Evolutionary conservation across 352 stramenopile genomes (phyloP), one percentile per base, ranked within the genome.

Genomic region (Globisporangium mamillatum): DNA sequence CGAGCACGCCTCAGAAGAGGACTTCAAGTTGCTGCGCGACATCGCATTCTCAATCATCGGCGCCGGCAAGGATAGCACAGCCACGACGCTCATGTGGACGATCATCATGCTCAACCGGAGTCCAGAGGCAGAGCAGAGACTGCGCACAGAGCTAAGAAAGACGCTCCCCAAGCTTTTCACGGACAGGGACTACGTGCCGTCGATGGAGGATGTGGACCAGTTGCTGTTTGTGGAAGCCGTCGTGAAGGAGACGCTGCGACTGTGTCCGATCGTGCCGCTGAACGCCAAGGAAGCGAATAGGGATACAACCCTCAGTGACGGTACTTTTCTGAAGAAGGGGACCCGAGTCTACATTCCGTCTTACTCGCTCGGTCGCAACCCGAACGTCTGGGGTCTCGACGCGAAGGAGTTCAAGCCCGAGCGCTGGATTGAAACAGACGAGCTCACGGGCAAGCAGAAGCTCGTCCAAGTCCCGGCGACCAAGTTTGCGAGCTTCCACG

Each of bases 181-280:
- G 59, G 53, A 9, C 24, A 27, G 12, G 16, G 36, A 65, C 18
- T 44, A 61, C 22, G 20, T 73, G 12, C 60, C 67, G 12, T 71
- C 66, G 12, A 34, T 57, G 6, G 77, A 83, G 29, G 38, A 80
- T 5, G 32, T 65, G 24, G 69, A 77, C 54, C 55, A 81, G 16
- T 69, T 93, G 12, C 73, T 81, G 44, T 95, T 90, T 55, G 63
- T 92, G 1, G 75, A 86, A 44, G 86, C 79, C 5, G 79, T 80
- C 7, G 72, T 93, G 6, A 74, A 72, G 10, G 87, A 95, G 68
- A 90, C 77, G 32, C 71, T 95, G 44, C 84, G 88, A 0, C 69
- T 95, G 10, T 82, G 81, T 61, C 84, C 86, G 46, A 78, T 82
- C n/a, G 82, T 90, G 12, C 75, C 73, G 4, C 76, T 83, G 25